Conservation (phyloP, 257 asterid species). For the Craterostigma plantagineum region DNA sequence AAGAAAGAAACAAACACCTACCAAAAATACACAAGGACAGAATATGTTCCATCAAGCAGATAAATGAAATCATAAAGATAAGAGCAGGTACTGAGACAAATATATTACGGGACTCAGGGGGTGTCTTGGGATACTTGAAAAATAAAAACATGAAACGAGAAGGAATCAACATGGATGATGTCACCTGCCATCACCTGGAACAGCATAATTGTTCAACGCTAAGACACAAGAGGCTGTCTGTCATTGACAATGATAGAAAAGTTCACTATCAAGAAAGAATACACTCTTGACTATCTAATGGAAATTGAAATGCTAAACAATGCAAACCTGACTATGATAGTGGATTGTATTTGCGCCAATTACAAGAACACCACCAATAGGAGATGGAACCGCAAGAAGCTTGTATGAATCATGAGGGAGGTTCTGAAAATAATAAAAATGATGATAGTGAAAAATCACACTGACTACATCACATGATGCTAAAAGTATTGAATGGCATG, state of each 20-base stretch:
- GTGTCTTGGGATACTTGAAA: neutral
- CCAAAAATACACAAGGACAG: no score
- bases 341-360: conserved; percentile 87
- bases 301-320: conserved; percentile 2
- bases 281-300: no score
- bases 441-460: conserved; percentile 6
- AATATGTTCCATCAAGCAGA: no score
- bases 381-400: conserved; percentile 98
- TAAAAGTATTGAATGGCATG: conserved; percentile 1
- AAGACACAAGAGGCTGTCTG: conserved; percentile 86
- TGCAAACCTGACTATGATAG: conserved; percentile 90
- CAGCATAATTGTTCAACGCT: conserved; percentile 74
- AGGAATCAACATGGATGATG: conserved; percentile 10
- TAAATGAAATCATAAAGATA: no score
- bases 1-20: no score
- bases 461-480: neutral
- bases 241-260: conserved; percentile 14
- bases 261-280: no score
- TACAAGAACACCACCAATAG: conserved; percentile 93
- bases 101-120: no score
- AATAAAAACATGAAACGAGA: conserved; percentile 3
- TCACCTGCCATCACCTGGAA: conserved; percentile 62
- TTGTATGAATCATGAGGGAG: conserved; percentile 96
- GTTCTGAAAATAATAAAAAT: conserved; percentile 27
- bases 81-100: no score